phyloP scores from a whole-genome alignment of 129 eudicot genomes.

The Flaveria robusta region DNA sequence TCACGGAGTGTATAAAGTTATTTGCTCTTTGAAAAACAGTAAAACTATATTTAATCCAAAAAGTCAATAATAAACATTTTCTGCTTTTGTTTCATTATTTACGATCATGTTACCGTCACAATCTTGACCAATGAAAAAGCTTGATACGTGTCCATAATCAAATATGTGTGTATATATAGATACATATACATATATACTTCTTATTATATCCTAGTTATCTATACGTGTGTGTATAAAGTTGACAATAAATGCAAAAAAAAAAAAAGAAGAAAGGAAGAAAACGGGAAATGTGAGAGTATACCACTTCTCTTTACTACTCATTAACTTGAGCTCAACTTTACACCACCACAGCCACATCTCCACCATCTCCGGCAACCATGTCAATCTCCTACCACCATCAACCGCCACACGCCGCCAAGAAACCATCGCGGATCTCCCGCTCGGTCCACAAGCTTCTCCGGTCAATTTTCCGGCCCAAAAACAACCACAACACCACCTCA shows the following conservation, averaged over 20 bases:
- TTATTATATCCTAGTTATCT: no score
- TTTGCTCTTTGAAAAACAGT: no score
- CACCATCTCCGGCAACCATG: slow-evolving; percentile 56
- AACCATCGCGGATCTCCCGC: slow-evolving; percentile 46
- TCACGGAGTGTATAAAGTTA: no score
- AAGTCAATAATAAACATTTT: no score
- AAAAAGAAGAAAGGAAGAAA: slow-evolving; percentile 1
- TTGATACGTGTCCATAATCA: no score
- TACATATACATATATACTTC: neutral
- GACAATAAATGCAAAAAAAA: slow-evolving; percentile 25
- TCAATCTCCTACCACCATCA: slow-evolving; percentile 58
- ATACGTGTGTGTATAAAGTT: slow-evolving; percentile 16
- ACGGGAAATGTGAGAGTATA: slow-evolving; percentile 62
- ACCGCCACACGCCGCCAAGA: slow-evolving; percentile 42
- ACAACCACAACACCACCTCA: slow-evolving; percentile 20
- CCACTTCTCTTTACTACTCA: slow-evolving; percentile 77
- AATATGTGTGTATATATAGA: no score
- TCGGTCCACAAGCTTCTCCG: slow-evolving; percentile 67
- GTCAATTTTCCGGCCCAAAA: slow-evolving; percentile 53
- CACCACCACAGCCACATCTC: slow-evolving; percentile 71
- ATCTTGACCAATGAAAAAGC: no score
- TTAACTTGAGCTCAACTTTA: slow-evolving; percentile 61
- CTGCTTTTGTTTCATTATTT: no score
- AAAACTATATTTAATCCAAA: no score
- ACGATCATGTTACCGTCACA: no score